These are phyloP conservation scores for Plectosphaerella plurivora DNA, from an alignment of 2,329 filamentous ascomycete genomes.

Conservation along the genomic window DNA sequence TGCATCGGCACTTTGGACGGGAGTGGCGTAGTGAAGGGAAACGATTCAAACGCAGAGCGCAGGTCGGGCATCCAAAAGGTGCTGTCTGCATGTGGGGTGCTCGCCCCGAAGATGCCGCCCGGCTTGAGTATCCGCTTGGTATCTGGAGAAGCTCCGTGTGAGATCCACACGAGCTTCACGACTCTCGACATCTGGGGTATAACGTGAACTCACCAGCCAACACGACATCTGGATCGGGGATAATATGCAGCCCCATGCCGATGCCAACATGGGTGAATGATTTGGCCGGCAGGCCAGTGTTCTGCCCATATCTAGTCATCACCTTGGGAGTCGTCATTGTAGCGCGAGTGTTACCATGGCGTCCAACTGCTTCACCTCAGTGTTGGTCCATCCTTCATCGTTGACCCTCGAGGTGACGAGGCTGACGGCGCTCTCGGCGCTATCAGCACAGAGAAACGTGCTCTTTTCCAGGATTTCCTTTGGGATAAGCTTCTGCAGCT, in stretches of 20 bases:
- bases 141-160: constrained; percentile 26
- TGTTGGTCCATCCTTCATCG: neutral
- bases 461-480: neutral
- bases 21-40: constrained; percentile 34
- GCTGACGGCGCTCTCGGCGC: neutral
- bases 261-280: neutral
- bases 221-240: neutral
- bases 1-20: constrained; percentile 30
- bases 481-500: neutral
- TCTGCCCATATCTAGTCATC: neutral
- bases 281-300: neutral
- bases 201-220: neutral
- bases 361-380: neutral
- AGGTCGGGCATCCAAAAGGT: constrained; percentile 32
- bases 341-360: neutral
- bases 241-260: neutral
- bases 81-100: constrained; percentile 27
- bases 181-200: neutral
- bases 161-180: neutral
- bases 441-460: neutral
- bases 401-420: constrained; percentile 1
- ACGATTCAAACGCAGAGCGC: constrained; percentile 24
- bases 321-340: neutral
- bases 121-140: constrained; percentile 31
- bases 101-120: constrained; percentile 30